phyloP scores from a whole-genome alignment of 805 yeast genomes.

The Saccharomycopsis oosterbeekiorum region DNA sequence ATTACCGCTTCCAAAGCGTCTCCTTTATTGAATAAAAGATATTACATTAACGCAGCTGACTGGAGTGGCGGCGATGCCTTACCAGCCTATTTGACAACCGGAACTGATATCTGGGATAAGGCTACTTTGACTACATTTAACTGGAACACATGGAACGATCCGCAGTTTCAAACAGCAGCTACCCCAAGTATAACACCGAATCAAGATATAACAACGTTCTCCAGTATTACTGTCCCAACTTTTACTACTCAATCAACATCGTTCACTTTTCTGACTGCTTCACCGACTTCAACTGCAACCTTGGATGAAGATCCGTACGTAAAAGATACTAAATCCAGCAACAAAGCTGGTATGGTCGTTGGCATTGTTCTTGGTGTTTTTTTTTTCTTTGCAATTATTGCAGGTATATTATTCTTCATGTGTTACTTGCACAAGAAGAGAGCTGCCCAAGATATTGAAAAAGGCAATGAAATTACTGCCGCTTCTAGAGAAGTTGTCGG shows the following conservation, averaged over 20 bases:
- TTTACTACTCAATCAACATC: neutral
- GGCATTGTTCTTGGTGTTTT: conserved; percentile 18
- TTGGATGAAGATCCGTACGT: neutral
- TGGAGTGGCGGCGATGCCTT: conserved; percentile 14
- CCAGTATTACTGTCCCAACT: neutral
- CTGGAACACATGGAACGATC: conserved; percentile 17
- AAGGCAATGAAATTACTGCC: neutral
- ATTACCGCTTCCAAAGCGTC: neutral
- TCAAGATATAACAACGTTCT: neutral
- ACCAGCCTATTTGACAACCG: conserved; percentile 18
- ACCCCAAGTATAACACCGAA: neutral
- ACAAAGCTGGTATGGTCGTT: conserved; percentile 7
- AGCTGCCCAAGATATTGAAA: conserved; percentile 10
- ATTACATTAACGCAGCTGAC: conserved; percentile 16
- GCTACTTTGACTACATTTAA: conserved; percentile 16
- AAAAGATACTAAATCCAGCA: conserved; percentile 7
- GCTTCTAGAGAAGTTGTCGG: neutral
- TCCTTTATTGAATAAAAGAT: conserved; percentile 9
- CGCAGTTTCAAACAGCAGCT: conserved; percentile 5
- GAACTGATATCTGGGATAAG: conserved; percentile 16
- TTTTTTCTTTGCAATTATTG: conserved; percentile 6
- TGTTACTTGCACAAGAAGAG: conserved; percentile 14
- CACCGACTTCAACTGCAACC: conserved; percentile 1
- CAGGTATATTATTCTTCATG: conserved; percentile 3
- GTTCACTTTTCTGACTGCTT: neutral